Base-by-base conservation (phyloP, 1,139 yeast genomes). In the Debaryomyces psychrophilus region DNA sequence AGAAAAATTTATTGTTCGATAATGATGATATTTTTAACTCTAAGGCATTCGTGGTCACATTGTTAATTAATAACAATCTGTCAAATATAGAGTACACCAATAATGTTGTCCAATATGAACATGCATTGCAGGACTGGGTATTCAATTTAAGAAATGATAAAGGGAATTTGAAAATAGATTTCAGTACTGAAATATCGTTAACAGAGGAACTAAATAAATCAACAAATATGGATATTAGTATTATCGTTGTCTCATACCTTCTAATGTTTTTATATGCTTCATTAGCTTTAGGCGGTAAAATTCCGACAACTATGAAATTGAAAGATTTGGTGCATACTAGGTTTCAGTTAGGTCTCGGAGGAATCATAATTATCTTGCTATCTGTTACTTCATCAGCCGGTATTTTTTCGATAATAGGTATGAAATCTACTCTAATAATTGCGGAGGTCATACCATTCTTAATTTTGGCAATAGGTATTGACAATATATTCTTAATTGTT, bases 401-500 rank as follows among this genome's bases (percentile, higher is more conserved):
- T 0, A 56, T 88, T n/a, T 86, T 89, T 63, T 78, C 96, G 7
- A 59, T 81, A 8, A 53, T 87, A 15, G 95, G 95, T 0, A 67
- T 92, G 43, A 89, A 87, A 58, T 88, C 96, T 0, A 93, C 98
- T 0, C 71, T 93, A 34, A 92, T 93, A 52, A 90, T 93, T 52
- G 97, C 98, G 1, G 98, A 93, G 61, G 98, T 93, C 3, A 93
- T 93, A 37, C 98, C 98, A n/a, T 93, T 93, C 59, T 69, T 93
- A 58, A 87, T 93, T 5, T 73, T 93, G 50, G 99, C 99, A 0
- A 85, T 93, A 47, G 99, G 99, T 12, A 93, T 93, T 23, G 99
- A 93, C 65, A 93, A 93, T 60, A 87, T 93, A 28, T 93, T 92
- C 60, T 70, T 93, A 53, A 80, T 93, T 20, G 86, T 90, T 1